Evolutionary conservation across 2,329 filamentous ascomycete genomes (phyloP), one percentile per base, ranked within the genome.

Genomic region (Ophiostoma piceae): DNA sequence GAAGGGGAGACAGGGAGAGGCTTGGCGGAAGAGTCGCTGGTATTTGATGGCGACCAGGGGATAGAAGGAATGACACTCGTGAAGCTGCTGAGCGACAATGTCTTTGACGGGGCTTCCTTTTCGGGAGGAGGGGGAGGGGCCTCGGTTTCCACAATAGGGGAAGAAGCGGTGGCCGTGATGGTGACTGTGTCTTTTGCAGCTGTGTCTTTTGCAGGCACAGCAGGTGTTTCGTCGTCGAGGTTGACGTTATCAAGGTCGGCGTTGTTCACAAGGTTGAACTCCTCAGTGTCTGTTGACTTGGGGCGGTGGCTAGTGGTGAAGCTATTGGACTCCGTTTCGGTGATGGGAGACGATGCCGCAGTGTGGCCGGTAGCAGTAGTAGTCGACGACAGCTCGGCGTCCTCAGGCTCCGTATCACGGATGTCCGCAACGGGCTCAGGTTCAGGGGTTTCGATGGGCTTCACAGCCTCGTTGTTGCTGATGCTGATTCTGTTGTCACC

Each of bases 21-120:
- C 77, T 84, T 87, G 19, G 81, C 76, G 3, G 82, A 79, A 29
- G 82, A 79, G 70, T 82, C 81, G 71, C 80, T 80, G 69, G 86
- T 81, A 22, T 71, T 72, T 54, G 73, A 68, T 1, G 89, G 86
- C 22, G 87, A 88, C 89, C 90, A 92, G 71, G 89, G 88, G 79
- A 92, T 86, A 41, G 91, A 84, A 47, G 91, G 90, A 67, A 95
- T 84, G 65, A 85, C 87, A 69, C 86, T 89, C 54, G 91, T 89
- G 68, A 95, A 85, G 74, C 90, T 92, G 79, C 89, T 88, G 51
- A 88, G 83, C 62, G 87, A 88, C 67, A 88, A 80, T 67, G 85
- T 84, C 77, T 86, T 88, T 68, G 83, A 83, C 22, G 68, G 26
- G 22, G 43, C 8, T 14, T 78, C 77, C 68, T 81, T 80, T 76